Evolutionary conservation across 2,329 filamentous ascomycete genomes (phyloP), one percentile per base, ranked within the genome.

Genomic region (Corynespora cassiicola): DNA sequence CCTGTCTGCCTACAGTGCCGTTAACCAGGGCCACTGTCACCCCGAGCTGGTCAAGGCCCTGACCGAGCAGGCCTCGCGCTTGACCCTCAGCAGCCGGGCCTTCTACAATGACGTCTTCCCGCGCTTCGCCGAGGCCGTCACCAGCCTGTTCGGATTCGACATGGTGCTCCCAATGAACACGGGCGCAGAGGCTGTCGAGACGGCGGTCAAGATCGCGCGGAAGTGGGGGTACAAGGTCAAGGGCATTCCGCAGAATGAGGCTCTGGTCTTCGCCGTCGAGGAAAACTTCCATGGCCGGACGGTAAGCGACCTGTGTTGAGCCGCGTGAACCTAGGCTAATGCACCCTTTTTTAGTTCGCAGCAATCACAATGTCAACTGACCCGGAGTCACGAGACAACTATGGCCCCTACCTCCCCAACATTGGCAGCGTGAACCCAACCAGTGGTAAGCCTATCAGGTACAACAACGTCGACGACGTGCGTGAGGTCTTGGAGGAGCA

Each of bases 71-170:
- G 94, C 94, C 31, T 82, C 86, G 52, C 86, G 90, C 24, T 75
- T 97, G 63, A 96, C 92, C 0, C 82, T 97, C 54, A 96, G 90
- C 72, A 96, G 90, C 46, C 84, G 92, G 46, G 94, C 94, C 34
- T 99, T 97, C 75, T 86, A 97, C 80, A 99, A 97, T 69, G 92
- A 97, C 75, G 94, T 97, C 49, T 97, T 97, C 75, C 92, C 92
- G 42, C 85, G 87, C 51, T 97, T 95, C 78, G 92, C 92, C 6
- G 86, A 96, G 73, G 96, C 94, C 73, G 86, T 96, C 50, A 91
- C 88, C 56, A 74, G 82, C 53, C 85, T 88, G 66, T 96, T 96
- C 68, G 90, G 90, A 47, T 97, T 95, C 68, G 92, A 97, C 71
- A 96, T 96, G 92, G 90, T 96, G 21, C 74, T 97, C 69, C 92